Base-by-base conservation (phyloP, 164 flowering plant species). In the Dillenia turbinata region DNA sequence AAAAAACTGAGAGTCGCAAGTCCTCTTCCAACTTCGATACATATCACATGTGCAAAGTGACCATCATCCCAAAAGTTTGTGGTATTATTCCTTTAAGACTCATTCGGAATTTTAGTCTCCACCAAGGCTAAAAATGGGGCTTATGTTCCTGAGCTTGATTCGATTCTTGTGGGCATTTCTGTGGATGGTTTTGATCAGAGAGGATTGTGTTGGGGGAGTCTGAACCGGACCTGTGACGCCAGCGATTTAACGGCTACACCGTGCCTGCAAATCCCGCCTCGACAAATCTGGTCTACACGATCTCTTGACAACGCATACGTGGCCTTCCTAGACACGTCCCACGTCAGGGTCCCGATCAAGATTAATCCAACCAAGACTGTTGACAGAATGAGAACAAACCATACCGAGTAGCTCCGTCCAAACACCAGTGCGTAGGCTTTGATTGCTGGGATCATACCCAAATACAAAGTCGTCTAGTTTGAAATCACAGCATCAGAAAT, bases 181-280 rank as follows among this genome's bases (percentile, higher is more conserved):
- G 22, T 19, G 22, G 22, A 1, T 33, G 40, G 40, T 33, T 33
- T 33, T 33, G 40, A 33, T 33, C 40, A 33, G 40, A 33, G 40
- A 33, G 40, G 40, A 33, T 57, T 75, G 2, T 77, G 88, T 46
- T 75, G 87, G 0, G 90, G 93, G 48, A 87, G 80, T 54, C 84
- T 67, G 62, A 87, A 79, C 47, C 85, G 85, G 69, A 87, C 78
- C 77, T 83, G 84, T 49, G 84, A 79, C 49, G 81, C 85, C 49
- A 88, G 83, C 5, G 90, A 83, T 52, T 69, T 66, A 60, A 80
- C 85, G 9, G 88, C 85, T 14, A 83, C 88, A 57, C 90, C 90
- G 72, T 87, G 93, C 93, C 93, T 85, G 66, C 93, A 87, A 45
- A 87, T 87, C 5, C 90, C 93, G 1, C 93, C 88, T 33, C 77